Percentiles rank a stretch among this genome's conserved stretches.
phyloP scores from a whole-genome alignment of 2,329 filamentous ascomycete species.

The Emergomyces pasteurianus region DNA sequence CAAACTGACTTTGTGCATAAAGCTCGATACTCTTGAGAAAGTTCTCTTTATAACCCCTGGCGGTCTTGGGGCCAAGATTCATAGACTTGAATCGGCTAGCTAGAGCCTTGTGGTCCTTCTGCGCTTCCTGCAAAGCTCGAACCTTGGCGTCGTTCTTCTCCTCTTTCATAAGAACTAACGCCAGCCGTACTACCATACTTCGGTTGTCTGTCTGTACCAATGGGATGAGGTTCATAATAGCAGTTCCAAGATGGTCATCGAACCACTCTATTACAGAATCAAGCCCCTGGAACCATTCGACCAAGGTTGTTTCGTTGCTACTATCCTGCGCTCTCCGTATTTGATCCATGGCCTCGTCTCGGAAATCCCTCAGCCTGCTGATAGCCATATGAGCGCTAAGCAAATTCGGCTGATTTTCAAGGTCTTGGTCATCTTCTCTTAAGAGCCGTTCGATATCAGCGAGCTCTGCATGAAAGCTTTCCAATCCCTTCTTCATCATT shows the following conservation, averaged over 20 bases:
- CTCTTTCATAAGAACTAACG: constrained; percentile 85
- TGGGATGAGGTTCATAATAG: constrained; percentile 81
- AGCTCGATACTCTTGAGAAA: constrained; percentile 71
- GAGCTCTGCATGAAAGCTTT: constrained; percentile 72
- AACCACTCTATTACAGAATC: constrained; percentile 89
- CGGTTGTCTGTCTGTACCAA: constrained; percentile 78
- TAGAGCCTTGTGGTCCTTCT: constrained; percentile 91
- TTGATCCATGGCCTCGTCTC: constrained; percentile 94
- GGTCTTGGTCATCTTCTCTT: constrained; percentile 69
- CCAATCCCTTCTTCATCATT: constrained; percentile 81
- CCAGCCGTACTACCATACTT: constrained; percentile 79
- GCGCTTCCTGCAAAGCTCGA: constrained; percentile 79
- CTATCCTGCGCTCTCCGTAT: constrained; percentile 65
- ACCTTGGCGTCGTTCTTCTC: constrained; percentile 94
- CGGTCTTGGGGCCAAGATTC: constrained; percentile 79
- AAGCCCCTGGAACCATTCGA: constrained; percentile 78
- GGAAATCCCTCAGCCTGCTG: constrained; percentile 81
- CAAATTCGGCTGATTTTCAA: constrained; percentile 84
- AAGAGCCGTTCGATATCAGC: constrained; percentile 66
- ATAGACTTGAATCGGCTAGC: constrained; percentile 90
- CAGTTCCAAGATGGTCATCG: constrained; percentile 80
- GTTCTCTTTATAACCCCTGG: constrained; percentile 93
- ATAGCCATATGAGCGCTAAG: constrained; percentile 84
- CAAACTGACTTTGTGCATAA: constrained; percentile 63
- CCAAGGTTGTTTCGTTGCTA: constrained; percentile 67